Evolutionary conservation across 176 grass and related monocot genomes (phyloP).

Genomic region (Aegilops longissima): DNA sequence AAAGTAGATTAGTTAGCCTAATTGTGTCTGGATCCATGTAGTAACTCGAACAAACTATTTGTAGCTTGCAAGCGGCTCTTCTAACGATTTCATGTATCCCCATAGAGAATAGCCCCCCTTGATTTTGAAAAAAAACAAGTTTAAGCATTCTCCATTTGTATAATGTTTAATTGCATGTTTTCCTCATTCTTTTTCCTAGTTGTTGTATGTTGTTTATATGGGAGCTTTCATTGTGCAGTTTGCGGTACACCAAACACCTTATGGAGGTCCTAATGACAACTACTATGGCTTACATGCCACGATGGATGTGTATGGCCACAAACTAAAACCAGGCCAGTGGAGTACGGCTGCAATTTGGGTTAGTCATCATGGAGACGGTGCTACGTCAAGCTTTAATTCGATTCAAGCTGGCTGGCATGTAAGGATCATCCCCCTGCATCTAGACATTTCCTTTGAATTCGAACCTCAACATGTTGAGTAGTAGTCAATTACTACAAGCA

Average conservation of each 20-base stretch:
- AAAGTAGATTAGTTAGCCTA: not conserved
- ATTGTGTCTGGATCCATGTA: not conserved
- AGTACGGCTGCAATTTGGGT: not conserved
- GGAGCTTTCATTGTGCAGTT: not conserved
- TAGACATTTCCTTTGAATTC: not conserved
- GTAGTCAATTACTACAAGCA: no score
- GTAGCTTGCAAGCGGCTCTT: not conserved
- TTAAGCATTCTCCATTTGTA: not conserved
- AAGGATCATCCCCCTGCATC: not conserved
- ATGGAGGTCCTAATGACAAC: not conserved
- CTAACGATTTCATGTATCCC: not conserved
- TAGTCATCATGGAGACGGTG: not conserved
- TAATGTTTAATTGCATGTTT: not conserved
- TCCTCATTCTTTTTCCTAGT: not conserved
- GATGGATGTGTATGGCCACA: not conserved
- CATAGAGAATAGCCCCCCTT: not conserved
- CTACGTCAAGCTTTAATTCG: not conserved
- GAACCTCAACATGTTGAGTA: not conserved
- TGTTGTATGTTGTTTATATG: not conserved
- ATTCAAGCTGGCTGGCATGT: slow-evolving; percentile 23
- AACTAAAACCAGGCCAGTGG: not conserved
- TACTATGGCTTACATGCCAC: not conserved
- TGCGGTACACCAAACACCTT: not conserved
- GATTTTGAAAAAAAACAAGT: not conserved
- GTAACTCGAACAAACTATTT: not conserved